Conservation (phyloP, 306 rosid species). For the Citrullus mucosospermus region DNA sequence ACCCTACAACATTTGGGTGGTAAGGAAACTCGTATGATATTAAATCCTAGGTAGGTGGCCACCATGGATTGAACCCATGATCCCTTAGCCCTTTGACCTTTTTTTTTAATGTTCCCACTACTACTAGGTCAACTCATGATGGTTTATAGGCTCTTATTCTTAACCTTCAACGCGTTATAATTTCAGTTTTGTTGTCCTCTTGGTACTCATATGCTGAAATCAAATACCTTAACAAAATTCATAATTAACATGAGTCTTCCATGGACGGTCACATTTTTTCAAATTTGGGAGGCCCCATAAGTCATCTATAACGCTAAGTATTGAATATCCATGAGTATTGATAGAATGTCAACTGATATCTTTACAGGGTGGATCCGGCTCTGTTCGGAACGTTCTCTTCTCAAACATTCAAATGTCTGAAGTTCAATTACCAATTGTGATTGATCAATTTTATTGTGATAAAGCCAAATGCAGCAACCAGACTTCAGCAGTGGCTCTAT, state of each 20-base stretch:
- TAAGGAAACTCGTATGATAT: no score
- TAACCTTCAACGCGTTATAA: neutral
- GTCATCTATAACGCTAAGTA: neutral
- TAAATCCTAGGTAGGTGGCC: no score
- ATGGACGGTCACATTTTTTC: neutral
- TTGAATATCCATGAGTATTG: neutral
- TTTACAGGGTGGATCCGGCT: conserved; percentile 88
- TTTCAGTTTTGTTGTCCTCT: neutral
- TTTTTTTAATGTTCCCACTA: no score
- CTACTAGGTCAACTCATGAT: no score
- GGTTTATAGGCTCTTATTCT: neutral
- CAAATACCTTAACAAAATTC: neutral
- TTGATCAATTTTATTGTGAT: conserved; percentile 92
- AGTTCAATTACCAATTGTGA: conserved; percentile 92
- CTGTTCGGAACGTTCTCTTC: conserved; percentile 78
- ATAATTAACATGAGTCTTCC: neutral
- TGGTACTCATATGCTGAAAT: neutral
- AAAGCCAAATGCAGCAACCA: conserved; percentile 64
- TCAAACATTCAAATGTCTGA: conserved; percentile 82
- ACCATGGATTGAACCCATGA: no score
- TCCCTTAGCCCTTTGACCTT: no score
- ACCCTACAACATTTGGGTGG: no score
- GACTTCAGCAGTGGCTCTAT: conserved; percentile 68
- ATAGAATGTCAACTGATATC: neutral
- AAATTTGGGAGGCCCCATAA: neutral